These are phyloP conservation scores for Psilocybe azurescens DNA, from an alignment of 768 basidiomycete species.

Conservation along the genomic window DNA sequence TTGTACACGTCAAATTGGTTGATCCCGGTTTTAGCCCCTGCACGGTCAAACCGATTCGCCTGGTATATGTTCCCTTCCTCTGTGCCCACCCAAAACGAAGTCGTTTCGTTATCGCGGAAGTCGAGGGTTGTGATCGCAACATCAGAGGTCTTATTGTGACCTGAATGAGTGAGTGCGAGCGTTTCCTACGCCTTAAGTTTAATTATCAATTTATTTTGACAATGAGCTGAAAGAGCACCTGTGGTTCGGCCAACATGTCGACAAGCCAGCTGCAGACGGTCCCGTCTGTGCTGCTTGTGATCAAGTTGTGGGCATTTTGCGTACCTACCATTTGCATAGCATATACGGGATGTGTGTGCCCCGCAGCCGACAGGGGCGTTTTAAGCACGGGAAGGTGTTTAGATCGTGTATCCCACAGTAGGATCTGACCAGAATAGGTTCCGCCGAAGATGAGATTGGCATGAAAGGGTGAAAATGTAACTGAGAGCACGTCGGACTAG, in stretches of 20 bases:
- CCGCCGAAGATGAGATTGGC: constrained; percentile 97
- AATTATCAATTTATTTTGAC: not conserved
- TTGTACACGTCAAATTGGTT: constrained; percentile 93
- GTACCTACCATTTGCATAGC: constrained; percentile 99
- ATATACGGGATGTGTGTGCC: constrained; percentile 98
- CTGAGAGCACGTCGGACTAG: constrained; percentile 96
- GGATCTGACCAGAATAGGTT: constrained; percentile 98
- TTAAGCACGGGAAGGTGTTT: constrained; percentile 96
- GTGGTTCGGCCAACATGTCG: constrained; percentile 98
- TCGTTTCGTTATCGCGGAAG: constrained; percentile 96
- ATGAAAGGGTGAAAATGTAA: constrained; percentile 97
- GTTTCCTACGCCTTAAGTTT: constrained; percentile 69
- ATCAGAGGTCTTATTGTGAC: constrained; percentile 96
- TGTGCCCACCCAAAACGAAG: constrained; percentile 97
- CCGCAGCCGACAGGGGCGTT: constrained; percentile 93
- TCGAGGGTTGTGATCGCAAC: constrained; percentile 93
- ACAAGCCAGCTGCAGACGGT: constrained; percentile 97
- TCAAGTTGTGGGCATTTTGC: constrained; percentile 97
- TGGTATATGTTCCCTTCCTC: constrained; percentile 98
- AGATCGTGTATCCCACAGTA: constrained; percentile 97
- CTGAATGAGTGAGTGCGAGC: constrained; percentile 84
- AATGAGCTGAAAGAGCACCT: constrained; percentile 51
- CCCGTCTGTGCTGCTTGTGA: constrained; percentile 96
- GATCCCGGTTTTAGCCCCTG: constrained; percentile 94
- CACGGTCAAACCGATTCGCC: constrained; percentile 96